Evolutionary conservation across 2,329 filamentous ascomycete species (phyloP), one percentile per base, ranked within the genome.

Genomic region (Zymoseptoria tritici): DNA sequence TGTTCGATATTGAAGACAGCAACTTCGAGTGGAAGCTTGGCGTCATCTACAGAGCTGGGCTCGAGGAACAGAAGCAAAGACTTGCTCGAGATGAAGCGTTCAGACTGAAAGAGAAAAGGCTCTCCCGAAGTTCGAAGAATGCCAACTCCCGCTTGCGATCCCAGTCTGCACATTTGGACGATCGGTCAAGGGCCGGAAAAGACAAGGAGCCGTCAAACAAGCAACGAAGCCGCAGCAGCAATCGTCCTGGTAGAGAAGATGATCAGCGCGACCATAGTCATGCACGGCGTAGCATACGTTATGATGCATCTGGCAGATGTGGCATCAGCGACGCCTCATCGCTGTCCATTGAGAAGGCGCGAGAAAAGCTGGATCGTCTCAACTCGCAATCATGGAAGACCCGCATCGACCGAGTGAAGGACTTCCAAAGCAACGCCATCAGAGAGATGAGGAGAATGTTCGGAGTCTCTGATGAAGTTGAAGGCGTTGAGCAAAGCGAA

Each of bases 11-110:
- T 42, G 94, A 99, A 75, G 94, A 99, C 72, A 93, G 94, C 55
- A 88, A 90, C 0, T 99, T 99, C 69, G 94, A 99, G 73, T 99
- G 92, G 90, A 97, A 97, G 72, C 79, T 99, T 9, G 91, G 92
- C 16, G 86, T 91, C 70, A 99, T 99, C 56, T 99, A 97, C 73
- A 86, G 93, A 31, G 85, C 90, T 52, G 94, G 95, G 0, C 81
- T 93, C 20, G 79, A 92, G 58, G 94, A 99, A 73, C 93, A 97
- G 74, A 87, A 88, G 71, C 94, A 97, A 73, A 84, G 94, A 20
- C 78, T 96, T 57, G 92, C 93, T 4, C 85, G 94, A 51, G 91
- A 96, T 72, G 91, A 96, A 65, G 93, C 93, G 0, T 97, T 95
- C 74, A 80, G 85, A 13, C 79, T 96, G 60, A 99, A 99, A 73